Evolutionary conservation across 192 early-diverging fungal genomes (phyloP), one percentile per base, ranked within the genome.

Genomic region (Coemansia sp.): DNA sequence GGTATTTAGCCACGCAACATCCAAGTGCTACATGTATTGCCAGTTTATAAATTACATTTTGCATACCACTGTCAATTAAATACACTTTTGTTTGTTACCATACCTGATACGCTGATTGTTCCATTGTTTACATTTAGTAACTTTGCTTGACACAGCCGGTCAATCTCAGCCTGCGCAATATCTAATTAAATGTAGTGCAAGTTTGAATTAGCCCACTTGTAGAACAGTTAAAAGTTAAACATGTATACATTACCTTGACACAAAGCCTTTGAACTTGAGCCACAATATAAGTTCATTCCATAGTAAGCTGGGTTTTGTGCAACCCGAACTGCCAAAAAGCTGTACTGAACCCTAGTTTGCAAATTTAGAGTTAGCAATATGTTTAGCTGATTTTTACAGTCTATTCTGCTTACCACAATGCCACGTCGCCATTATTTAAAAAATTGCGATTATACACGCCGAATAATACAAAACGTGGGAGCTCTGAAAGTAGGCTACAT

Each of bases 401-500:
- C n/a, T 22, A 39, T 9, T 49, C 11, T 15, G 6, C 47, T 63
- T 67, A 67, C 72, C 76, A 78, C 51, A 32, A 10, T 0, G 41
- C 39, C 7, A 73, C 29, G 19, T 63, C 65, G 6, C 35, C 27
- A 25, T 81, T 66, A 61, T 76, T 25, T 66, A 43, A 10, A 70
- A 86, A 32, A n/a, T 65, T 29, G 63, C 57, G n/a, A 39, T n/a
- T 53, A 63, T 80, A 50, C 6, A 60, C 53, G 73, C 81, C 49
- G 64, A 65, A 6, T 67, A 87, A 1, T 75, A 76, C 27, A 59
- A 65, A 21, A 73, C 79, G 67, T 71, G 84, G 21, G 77, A 85
- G 76, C 84, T 88, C 54, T 69, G 63, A 64, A 77, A 78, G 63
- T 76, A 88, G 68, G 80, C 87, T 59, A 88, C 50, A 56, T 37